A percentile compares a stretch with the other conserved stretches of the same genome.
phyloP scores from a whole-genome alignment of 192 early-diverging fungal species.

The Podila verticillata region DNA sequence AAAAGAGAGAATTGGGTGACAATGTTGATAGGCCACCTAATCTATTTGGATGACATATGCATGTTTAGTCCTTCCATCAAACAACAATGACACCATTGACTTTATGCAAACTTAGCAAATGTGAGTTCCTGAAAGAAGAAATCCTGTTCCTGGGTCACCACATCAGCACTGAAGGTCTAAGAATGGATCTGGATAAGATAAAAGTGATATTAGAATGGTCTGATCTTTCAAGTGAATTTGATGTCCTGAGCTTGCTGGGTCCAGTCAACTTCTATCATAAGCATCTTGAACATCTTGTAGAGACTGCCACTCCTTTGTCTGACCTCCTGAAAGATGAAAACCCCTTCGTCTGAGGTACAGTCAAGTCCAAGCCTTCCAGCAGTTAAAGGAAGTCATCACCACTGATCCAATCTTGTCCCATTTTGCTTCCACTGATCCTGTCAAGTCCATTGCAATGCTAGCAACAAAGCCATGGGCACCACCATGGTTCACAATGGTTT shows the following conservation, averaged over 20 bases:
- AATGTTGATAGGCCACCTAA: too few species aligned
- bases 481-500: conserved; percentile 20
- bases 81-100: conserved; percentile 32
- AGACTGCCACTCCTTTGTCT: conserved; percentile 17
- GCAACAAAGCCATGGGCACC: conserved; percentile 10
- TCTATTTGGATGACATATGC: conserved; percentile 18
- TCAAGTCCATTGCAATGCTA: conserved; percentile 16
- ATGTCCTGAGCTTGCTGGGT: conserved; percentile 43
- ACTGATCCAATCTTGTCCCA: conserved; percentile 15
- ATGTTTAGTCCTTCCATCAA: conserved; percentile 16
- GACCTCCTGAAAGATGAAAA: conserved; percentile 29
- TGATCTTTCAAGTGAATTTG: not conserved
- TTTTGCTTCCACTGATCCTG: not conserved
- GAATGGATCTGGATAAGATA: not conserved
- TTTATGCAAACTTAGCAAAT: conserved; percentile 33
- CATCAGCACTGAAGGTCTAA: conserved; percentile 7
- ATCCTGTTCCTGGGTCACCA: conserved; percentile 32
- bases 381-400: conserved; percentile 4
- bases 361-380: conserved; percentile 10
- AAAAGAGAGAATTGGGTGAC: too few species aligned
- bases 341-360: conserved; percentile 9
- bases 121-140: conserved; percentile 6
- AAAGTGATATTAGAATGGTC: conserved; percentile 16
- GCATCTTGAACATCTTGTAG: conserved; percentile 34
- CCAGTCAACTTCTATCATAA: conserved; percentile 43